Base-by-base conservation (phyloP, 139 green algal genomes). In the Yamagishiella unicocca region DNA sequence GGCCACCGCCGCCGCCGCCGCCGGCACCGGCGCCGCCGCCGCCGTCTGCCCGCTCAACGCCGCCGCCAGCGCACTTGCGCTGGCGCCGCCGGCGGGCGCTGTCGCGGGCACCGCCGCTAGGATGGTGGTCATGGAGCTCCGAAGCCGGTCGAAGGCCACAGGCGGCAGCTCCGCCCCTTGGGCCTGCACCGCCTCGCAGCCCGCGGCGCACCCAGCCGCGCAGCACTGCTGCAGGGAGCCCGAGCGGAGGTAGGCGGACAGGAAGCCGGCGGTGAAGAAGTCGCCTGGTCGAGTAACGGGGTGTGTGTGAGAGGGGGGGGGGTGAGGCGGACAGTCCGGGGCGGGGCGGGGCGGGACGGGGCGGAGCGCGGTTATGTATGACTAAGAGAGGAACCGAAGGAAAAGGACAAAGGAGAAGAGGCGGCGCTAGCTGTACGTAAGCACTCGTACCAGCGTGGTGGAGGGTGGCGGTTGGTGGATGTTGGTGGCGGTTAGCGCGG, bases 241-340 rank as follows among this genome's bases (percentile, higher is more conserved):
- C 0, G 71, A 83, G 5, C 35, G 71, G 21, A 97, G 82, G 78
- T 90, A 93, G 14, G 91, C 94, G 31, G 90, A 88, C 38, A 98
- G 88, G 76, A 96, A 97, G 29, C 94, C 96, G 5, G 91, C 90
- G 21, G 93, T 94, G 90, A 98, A 98, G 77, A 85, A 90, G 88
- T 98, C 96, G 0, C 90, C 90, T 43, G 89, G 29, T 19, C 12
- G 73, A 45, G 73, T n/a, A 29, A 12, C 2, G 38, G 72, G 72
- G 72, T 10, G 72, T 43, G 22, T 27, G 37, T 43, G 45, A 3
- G 38, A 61, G 38, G 71, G 5, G 42, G 71, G 43, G 38, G 40
- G 71, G 22, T n/a, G n/a, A n/a, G n/a, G n/a, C n/a, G n/a, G n/a
- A n/a, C n/a, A n/a, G n/a, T n/a, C n/a, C n/a, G n/a, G n/a, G n/a